These are phyloP conservation scores for Claviceps humidiphila DNA, from an alignment of 2,329 filamentous ascomycete species.

Conservation along the genomic window DNA sequence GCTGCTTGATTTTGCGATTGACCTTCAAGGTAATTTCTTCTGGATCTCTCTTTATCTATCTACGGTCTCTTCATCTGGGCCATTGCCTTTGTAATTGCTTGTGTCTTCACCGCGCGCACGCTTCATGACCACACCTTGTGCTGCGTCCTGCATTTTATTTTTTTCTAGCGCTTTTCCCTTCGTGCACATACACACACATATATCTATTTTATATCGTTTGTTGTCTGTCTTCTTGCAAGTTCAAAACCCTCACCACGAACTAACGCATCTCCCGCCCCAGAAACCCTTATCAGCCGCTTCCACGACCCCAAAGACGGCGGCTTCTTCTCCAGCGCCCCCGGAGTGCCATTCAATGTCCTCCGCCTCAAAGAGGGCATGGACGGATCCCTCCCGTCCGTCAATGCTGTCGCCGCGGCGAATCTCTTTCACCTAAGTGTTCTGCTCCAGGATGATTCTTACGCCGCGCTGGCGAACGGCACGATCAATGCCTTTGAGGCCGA, in stretches of 20 bases:
- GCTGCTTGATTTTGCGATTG: conserved; percentile 69
- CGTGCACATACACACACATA: no score
- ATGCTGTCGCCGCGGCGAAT: conserved; percentile 76
- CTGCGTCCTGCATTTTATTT: not conserved
- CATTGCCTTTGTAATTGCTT: no score
- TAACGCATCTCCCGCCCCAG: conserved; percentile 22
- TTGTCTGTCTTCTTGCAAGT: no score
- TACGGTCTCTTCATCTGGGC: no score
- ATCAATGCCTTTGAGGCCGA: conserved; percentile 82
- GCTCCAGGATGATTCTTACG: conserved; percentile 52
- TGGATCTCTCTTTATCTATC: no score
- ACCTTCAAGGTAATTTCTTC: conserved; percentile 52
- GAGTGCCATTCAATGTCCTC: conserved; percentile 59
- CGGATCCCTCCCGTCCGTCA: conserved; percentile 77
- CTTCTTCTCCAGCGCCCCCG: conserved; percentile 58
- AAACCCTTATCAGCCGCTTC: conserved; percentile 63
- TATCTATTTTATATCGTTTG: no score
- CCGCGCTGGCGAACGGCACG: conserved; percentile 54
- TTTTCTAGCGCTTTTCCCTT: no score
- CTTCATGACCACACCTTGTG: not conserved
- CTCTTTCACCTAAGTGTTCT: conserved; percentile 67
- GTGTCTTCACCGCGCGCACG: no score
- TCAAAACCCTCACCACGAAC: not conserved
- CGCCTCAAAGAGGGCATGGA: conserved; percentile 94
- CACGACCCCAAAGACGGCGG: conserved; percentile 53